phyloP scores from a whole-genome alignment of 163 green algal genomes.

The Chlamydomonas reinhardtii region DNA sequence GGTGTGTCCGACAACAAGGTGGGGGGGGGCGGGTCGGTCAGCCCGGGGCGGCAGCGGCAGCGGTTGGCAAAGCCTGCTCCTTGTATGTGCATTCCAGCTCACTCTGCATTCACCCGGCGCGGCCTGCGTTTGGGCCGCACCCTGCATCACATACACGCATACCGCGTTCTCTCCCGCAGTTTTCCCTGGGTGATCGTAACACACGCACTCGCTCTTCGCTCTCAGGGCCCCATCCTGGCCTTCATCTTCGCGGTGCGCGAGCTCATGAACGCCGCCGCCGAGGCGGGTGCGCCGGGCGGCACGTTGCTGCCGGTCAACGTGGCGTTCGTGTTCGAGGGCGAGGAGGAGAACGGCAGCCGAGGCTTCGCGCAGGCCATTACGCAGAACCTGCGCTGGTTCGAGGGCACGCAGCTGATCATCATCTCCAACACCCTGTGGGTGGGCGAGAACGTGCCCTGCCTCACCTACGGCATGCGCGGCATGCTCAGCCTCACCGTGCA shows the following conservation, averaged over 20 bases:
- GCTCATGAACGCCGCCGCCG: conserved; percentile 74
- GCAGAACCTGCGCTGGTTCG: conserved; percentile 81
- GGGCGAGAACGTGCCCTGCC: conserved; percentile 91
- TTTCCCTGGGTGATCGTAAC: too few relatives aligned
- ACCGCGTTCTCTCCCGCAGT: too few relatives aligned
- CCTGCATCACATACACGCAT: too few relatives aligned
- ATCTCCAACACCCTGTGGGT: conserved; percentile 96
- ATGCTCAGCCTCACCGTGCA: conserved; percentile 52
- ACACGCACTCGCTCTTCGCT: too few relatives aligned
- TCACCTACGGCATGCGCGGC: conserved; percentile 95
- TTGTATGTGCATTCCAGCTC: too few relatives aligned
- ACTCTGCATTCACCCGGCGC: too few relatives aligned
- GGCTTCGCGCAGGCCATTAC: conserved; percentile 87
- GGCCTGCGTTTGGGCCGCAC: too few relatives aligned
- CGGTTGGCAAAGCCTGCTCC: too few relatives aligned
- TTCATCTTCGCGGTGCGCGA: conserved; percentile 93
- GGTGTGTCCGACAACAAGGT: conserved; percentile 92
- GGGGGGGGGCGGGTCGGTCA: neutral
- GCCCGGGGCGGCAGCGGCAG: too few relatives aligned
- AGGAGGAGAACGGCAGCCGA: conserved; percentile 91
- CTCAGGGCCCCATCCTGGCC: conserved; percentile 86
- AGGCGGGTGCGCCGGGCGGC: neutral
- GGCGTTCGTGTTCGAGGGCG: conserved; percentile 93
- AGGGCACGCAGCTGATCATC: conserved; percentile 87
- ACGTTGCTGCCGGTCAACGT: conserved; percentile 87